phyloP scores from a whole-genome alignment of 139 green algal genomes.

The Chlamydomonas applanata region DNA sequence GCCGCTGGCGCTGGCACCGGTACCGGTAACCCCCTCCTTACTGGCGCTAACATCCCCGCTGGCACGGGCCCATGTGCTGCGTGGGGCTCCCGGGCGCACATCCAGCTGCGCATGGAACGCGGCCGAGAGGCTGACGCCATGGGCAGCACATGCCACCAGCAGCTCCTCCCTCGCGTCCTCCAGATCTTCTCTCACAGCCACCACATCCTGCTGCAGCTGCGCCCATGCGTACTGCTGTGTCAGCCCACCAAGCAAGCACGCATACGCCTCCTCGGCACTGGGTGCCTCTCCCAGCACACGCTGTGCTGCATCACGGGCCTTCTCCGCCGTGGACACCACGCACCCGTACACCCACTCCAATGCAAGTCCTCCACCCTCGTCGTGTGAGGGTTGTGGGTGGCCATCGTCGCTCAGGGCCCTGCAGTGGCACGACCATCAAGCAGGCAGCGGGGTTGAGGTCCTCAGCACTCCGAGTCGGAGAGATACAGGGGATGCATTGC shows the following conservation, averaged over 20 bases:
- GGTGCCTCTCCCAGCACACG: slow-evolving; percentile 35
- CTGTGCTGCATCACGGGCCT: slow-evolving; percentile 77
- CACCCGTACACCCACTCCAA: slow-evolving; percentile 89
- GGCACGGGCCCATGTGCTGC: no score
- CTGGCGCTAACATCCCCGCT: no score
- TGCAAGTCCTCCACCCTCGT: slow-evolving; percentile 54
- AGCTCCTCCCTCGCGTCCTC: neutral
- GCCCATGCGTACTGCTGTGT: neutral
- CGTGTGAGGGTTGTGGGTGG: no score
- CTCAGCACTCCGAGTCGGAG: no score
- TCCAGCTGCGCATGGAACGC: slow-evolving; percentile 1
- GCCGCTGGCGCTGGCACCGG: neutral
- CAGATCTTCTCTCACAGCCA: neutral
- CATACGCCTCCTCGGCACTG: no score
- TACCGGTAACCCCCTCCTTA: no score
- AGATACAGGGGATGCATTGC: no score
- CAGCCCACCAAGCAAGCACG: neutral
- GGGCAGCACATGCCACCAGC: neutral
- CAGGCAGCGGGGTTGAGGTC: no score
- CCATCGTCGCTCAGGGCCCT: no score
- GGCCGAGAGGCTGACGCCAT: no score
- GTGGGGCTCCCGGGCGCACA: no score
- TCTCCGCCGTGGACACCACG: slow-evolving; percentile 86
- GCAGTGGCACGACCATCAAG: no score
- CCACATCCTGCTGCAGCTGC: neutral